Base-by-base conservation (phyloP, 192 early-diverging fungal genomes). In the Thamnidium elegans region DNA sequence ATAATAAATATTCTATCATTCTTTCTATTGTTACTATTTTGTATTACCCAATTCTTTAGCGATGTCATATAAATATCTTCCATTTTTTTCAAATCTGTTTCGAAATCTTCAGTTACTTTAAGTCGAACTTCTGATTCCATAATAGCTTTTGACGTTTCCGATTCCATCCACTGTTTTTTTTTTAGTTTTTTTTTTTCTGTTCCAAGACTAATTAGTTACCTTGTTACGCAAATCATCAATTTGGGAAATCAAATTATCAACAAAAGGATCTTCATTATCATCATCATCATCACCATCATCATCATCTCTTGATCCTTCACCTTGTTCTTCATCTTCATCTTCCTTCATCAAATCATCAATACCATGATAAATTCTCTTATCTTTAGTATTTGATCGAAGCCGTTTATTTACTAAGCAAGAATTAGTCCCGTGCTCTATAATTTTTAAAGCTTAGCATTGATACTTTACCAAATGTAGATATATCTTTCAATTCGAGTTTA, bases 91-190 rank as follows among this genome's bases (percentile, higher is more conserved):
- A 87, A 63, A 52, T 79, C 75, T 15, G 13, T 48, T 34, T 78
- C 56, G 46, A 80, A 80, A 32, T 82, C 81, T 26, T 42, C 53
- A 0, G 78, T 51, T n/a, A 82, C 73, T 64, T 85, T 79, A 7
- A 76, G 74, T 11, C 85, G 78, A 23, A 83, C 79, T 31, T 78
- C 79, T n/a, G 74, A 56, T 64, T 87, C 85, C 34, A 87, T 75
- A 17, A 68, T 63, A 21, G 80, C 65, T 47, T 66, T 74, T 15
- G 75, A 78, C 48, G 82, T 75, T 68, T 84, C 80, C 32, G 75
- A 75, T 46, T 72, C 79, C 11, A 69, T 63, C 69, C 76, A 79
- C 69, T 81, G 62, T 15, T 39, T 30, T 46, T 26, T 15, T 26
- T 23, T 26, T 34, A 45, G 52, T 34, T 26, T 31, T 15, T 36